These are phyloP conservation scores for Chlorella sp. DNA, from an alignment of 139 green algal species.

Conservation along the genomic window DNA sequence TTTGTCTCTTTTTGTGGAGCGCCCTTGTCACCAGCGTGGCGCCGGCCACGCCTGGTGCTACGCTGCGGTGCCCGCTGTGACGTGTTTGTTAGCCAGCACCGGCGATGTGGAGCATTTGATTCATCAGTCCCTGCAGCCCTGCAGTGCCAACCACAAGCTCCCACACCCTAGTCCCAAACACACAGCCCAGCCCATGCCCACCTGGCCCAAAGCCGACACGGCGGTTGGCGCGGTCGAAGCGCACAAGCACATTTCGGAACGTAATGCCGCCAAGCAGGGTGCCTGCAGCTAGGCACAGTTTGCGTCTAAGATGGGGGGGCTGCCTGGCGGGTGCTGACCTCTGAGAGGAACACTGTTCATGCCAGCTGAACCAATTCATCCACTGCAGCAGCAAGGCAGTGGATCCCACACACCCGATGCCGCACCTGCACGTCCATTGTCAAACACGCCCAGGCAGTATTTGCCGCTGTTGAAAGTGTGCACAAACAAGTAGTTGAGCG, in stretches of 20 bases:
- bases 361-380: neutral
- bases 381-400: too few relatives aligned
- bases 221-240: conserved; percentile 68
- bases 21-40: too few relatives aligned
- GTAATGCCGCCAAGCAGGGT: conserved; percentile 90
- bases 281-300: conserved; percentile 44
- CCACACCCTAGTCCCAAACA: too few relatives aligned
- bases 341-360: too few relatives aligned
- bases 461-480: conserved; percentile 64
- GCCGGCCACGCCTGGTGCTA: too few relatives aligned
- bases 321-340: too few relatives aligned
- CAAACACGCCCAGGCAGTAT: conserved; percentile 95
- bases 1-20: neutral
- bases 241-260: conserved; percentile 83
- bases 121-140: too few relatives aligned
- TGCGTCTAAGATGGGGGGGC: neutral
- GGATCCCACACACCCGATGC: too few relatives aligned
- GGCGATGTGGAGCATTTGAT: too few relatives aligned
- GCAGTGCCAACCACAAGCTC: too few relatives aligned
- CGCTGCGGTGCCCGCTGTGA: too few relatives aligned
- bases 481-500: conserved; percentile 93
- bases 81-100: too few relatives aligned
- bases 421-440: conserved; percentile 71
- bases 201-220: conserved; percentile 66
- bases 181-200: neutral